Conservation (phyloP, 2,329 filamentous ascomycete genomes). For the Pseudocercospora musae region DNA sequence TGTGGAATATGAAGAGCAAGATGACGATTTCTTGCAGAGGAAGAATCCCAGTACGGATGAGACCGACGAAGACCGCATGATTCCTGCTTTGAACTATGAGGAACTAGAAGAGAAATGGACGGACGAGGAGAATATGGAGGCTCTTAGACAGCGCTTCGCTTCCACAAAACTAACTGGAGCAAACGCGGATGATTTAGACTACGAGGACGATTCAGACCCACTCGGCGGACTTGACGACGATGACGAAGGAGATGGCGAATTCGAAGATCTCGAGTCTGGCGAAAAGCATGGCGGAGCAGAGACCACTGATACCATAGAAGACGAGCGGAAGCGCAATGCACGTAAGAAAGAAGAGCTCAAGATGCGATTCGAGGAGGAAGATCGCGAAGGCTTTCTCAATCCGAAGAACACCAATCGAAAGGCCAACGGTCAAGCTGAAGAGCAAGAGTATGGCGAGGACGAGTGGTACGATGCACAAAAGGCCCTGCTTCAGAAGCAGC, state of each 20-base stretch:
- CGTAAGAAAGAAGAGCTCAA: conserved; percentile 91
- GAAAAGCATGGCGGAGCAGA: conserved; percentile 49
- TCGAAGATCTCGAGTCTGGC: conserved; percentile 80
- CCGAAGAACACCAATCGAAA: conserved; percentile 75
- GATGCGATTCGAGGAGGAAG: conserved; percentile 93
- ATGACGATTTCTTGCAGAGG: conserved; percentile 63
- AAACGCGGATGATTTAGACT: conserved; percentile 50
- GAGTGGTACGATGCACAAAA: conserved; percentile 99
- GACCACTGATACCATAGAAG: conserved; percentile 28
- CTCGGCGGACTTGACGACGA: conserved; percentile 47
- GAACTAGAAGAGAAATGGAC: conserved; percentile 83
- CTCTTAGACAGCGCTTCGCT: conserved; percentile 71
- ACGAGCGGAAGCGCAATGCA: conserved; percentile 87
- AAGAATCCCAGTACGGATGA: conserved; percentile 50
- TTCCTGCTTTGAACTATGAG: conserved; percentile 77
- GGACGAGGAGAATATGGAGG: conserved; percentile 71
- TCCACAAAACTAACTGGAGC: conserved; percentile 58
- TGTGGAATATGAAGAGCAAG: conserved; percentile 57
- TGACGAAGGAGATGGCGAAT: conserved; percentile 74
- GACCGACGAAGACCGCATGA: conserved; percentile 67
- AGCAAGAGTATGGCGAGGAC: conserved; percentile 88
- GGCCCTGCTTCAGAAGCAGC: conserved; percentile 87
- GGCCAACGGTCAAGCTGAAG: conserved; percentile 60
- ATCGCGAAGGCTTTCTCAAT: conserved; percentile 91
- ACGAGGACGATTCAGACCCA: conserved; percentile 49